phyloP scores from a whole-genome alignment of 2,329 filamentous ascomycete species.

The Fusarium aywerte region DNA sequence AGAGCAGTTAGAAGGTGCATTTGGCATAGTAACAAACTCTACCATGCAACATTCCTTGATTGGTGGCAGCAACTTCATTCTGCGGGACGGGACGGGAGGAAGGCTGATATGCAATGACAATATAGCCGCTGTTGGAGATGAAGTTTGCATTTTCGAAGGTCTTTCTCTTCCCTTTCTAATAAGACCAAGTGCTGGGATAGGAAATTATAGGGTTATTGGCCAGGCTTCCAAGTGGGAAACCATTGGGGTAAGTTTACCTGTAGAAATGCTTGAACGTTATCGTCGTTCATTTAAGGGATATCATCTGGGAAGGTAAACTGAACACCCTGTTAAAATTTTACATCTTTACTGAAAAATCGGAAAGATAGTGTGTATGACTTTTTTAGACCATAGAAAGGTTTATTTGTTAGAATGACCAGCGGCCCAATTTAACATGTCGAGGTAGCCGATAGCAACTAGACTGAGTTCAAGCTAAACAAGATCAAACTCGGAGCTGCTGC shows the following conservation, averaged over 20 bases:
- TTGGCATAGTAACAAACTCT: neutral
- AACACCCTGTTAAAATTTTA: rapidly evolving
- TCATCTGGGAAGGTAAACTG: rapidly evolving
- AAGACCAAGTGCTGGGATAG: rapidly evolving
- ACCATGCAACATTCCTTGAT: neutral
- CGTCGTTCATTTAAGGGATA: neutral
- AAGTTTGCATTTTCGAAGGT: neutral
- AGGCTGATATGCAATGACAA: neutral
- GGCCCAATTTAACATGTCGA: too few species aligned
- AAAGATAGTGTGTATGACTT: too few species aligned
- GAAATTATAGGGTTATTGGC: rapidly evolving
- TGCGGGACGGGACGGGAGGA: constrained; percentile 1
- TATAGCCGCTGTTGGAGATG: neutral
- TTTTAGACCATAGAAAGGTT: too few species aligned
- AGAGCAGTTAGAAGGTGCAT: neutral
- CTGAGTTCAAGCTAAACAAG: neutral
- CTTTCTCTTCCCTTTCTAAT: neutral
- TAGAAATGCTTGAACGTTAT: neutral
- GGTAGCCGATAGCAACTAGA: too few species aligned
- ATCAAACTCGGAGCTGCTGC: neutral
- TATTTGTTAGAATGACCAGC: too few species aligned
- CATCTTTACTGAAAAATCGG: neutral
- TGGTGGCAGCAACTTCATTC: constrained; percentile 2
- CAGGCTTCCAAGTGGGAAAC: neutral
- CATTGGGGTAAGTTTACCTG: neutral